phyloP scores from a whole-genome alignment of 2,329 filamentous ascomycete species.

The Phyllosticta citribraziliensis region DNA sequence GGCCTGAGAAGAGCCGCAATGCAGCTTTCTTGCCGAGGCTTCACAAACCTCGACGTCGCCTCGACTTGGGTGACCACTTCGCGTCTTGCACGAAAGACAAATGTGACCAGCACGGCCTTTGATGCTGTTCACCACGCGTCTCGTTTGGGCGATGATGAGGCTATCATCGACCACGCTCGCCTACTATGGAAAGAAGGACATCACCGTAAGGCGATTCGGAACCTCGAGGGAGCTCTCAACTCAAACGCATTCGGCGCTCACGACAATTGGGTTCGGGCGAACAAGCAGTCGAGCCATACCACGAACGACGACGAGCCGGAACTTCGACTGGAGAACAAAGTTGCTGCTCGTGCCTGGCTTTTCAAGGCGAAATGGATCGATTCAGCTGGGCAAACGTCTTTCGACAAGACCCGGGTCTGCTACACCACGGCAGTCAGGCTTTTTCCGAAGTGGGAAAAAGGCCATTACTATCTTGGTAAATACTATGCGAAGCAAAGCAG shows the following conservation, averaged over 20 bases:
- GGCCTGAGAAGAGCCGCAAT: conserved; percentile 80
- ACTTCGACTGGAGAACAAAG: conserved; percentile 41
- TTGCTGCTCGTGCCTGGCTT: conserved; percentile 72
- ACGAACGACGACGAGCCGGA: conserved; percentile 21
- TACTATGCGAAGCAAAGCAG: conserved; percentile 96
- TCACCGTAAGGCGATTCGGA: conserved; percentile 89
- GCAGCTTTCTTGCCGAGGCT: conserved; percentile 63
- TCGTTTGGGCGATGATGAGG: conserved; percentile 71
- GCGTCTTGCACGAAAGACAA: conserved; percentile 74
- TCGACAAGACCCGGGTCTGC: conserved; percentile 64
- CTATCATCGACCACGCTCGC: conserved; percentile 88
- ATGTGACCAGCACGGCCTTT: conserved; percentile 78
- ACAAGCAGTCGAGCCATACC: not conserved
- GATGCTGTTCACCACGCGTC: conserved; percentile 87
- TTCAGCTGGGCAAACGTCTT: conserved; percentile 84
- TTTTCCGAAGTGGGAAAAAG: conserved; percentile 75
- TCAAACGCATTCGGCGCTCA: conserved; percentile 54
- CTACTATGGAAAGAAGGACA: conserved; percentile 90
- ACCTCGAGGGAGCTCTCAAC: conserved; percentile 75
- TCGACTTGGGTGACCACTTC: conserved; percentile 79
- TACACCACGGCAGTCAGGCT: conserved; percentile 75
- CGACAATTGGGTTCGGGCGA: not conserved
- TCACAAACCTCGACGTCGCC: conserved; percentile 65
- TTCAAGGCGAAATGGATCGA: conserved; percentile 96
- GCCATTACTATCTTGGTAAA: conserved; percentile 90